Evolutionary conservation across 2,329 filamentous ascomycete species (phyloP), one percentile per base, ranked within the genome.

Genomic region (Leptographium radiaticola): DNA sequence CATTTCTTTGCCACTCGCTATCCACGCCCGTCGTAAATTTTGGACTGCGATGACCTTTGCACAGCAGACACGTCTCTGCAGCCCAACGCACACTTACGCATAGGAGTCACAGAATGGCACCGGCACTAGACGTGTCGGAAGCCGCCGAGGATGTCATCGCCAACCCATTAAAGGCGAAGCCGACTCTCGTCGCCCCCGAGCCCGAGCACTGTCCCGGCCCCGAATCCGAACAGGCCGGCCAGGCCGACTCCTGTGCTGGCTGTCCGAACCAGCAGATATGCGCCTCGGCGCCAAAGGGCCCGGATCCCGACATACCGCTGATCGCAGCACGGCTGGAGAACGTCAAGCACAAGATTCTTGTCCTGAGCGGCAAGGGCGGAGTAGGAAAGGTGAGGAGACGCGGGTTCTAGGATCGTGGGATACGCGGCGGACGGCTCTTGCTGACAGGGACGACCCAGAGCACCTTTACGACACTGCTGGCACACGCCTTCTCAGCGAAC

Each of bases 211-310:
- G 93, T 65, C 91, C 91, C 4, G 93, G 93, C 0, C 93, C 88
- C 5, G 87, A 91, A 65, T 89, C 86, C 15, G 75, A 88, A 59
- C 71, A 79, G 60, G 83, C 83, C 16, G 83, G 83, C 58, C 75
- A 75, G 56, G 80, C 80, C 51, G 90, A 95, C 69, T 89, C 89
- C 45, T 98, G 93, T 73, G 88, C 85, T 49, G 90, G 90, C 53
- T 98, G 93, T 65, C 93, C 93, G 1, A 98, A 98, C 73, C 90
- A 98, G 72, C 75, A 82, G 49, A 95, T 98, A 63, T 98, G 93
- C 73, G 90, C 91, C 18, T 87, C 90, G 1, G 87, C 90, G 1
- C 90, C 91, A 25, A 96, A 96, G 70, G 93, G 91, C 0, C 91
- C 93, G 2, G 93, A 98, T 66, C 91, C 91, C 0, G 93, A 98